Evolutionary conservation across 352 stramenopile species (phyloP).

Genomic region (Phytopythium helicoides): DNA sequence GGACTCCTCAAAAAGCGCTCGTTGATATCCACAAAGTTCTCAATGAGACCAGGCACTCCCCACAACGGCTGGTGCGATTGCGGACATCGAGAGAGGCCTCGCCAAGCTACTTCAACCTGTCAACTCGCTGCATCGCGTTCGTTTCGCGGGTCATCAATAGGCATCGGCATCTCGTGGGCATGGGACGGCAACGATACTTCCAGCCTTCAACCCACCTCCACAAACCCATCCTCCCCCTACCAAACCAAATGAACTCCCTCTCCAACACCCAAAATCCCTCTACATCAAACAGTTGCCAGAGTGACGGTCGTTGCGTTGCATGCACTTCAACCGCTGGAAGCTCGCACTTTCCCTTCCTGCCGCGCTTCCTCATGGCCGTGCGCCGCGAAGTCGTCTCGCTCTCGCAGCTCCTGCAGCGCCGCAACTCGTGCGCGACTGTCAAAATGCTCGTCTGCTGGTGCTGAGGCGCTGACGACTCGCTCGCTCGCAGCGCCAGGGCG

Average conservation of each 20-base stretch:
- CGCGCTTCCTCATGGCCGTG: constrained; percentile 40
- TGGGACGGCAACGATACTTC: too few relatives aligned
- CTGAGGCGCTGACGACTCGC: not conserved
- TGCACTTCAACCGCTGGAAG: not conserved
- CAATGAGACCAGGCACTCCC: too few relatives aligned
- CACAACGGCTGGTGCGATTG: too few relatives aligned
- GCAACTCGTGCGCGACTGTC: constrained; percentile 19
- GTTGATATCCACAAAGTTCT: too few relatives aligned
- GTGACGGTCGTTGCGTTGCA: not conserved
- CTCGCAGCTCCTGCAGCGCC: constrained; percentile 64
- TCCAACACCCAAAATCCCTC: not conserved
- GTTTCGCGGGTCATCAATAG: too few relatives aligned
- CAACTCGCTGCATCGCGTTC: too few relatives aligned
- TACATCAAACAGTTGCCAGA: not conserved
- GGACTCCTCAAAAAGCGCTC: too few relatives aligned
- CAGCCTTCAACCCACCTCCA: too few relatives aligned
- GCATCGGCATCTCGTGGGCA: too few relatives aligned
- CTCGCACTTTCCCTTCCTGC: not conserved
- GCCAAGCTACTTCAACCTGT: too few relatives aligned
- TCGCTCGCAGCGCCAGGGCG: not conserved
- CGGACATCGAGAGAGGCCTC: too few relatives aligned
- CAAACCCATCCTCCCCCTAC: too few relatives aligned
- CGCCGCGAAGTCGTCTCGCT: constrained; percentile 69
- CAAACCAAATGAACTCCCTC: not conserved
- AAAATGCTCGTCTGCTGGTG: not conserved